A percentile compares a stretch with the other conserved stretches of the same genome.
These are phyloP conservation scores for Filobasidium floriforme DNA, from an alignment of 768 basidiomycete genomes.

Conservation along the genomic window DNA sequence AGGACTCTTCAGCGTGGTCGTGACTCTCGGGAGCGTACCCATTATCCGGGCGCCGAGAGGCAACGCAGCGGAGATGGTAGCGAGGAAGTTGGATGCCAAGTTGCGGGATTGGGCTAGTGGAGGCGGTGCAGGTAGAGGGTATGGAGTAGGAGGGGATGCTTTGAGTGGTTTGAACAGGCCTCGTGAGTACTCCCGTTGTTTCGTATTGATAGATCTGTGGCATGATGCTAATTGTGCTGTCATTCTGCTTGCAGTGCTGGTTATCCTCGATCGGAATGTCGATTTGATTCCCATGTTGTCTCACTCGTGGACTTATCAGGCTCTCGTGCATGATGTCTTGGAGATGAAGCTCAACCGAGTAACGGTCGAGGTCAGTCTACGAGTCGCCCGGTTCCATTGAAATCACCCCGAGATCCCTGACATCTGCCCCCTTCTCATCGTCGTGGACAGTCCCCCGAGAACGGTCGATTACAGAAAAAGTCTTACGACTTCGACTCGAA, in stretches of 20 bases:
- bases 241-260: constrained; percentile 57
- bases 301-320: constrained; percentile 99
- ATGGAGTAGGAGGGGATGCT: constrained; percentile 60
- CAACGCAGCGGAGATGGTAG: constrained; percentile 99
- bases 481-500: constrained; percentile 95
- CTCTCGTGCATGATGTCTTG: constrained; percentile 92
- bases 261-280: constrained; percentile 88
- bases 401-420: no score
- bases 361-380: constrained; percentile 54
- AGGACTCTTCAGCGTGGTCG: constrained; percentile 85
- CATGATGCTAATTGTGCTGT: neutral
- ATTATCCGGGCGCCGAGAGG: constrained; percentile 90
- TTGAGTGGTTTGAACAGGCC: constrained; percentile 81
- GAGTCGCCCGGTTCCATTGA: neutral
- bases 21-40: constrained; percentile 59
- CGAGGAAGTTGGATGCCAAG: constrained; percentile 84
- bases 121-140: constrained; percentile 50
- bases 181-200: constrained; percentile 48
- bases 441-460: constrained; percentile 40
- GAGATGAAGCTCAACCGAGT: constrained; percentile 96
- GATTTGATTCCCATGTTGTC: constrained; percentile 88
- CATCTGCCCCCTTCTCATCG: no score
- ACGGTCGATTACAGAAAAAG: constrained; percentile 55
- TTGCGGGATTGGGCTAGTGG: constrained; percentile 73
- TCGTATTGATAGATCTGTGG: constrained; percentile 18